Evolutionary conservation across 139 green algal genomes (phyloP).

Genomic region (Tetratostichococcus sp.): DNA sequence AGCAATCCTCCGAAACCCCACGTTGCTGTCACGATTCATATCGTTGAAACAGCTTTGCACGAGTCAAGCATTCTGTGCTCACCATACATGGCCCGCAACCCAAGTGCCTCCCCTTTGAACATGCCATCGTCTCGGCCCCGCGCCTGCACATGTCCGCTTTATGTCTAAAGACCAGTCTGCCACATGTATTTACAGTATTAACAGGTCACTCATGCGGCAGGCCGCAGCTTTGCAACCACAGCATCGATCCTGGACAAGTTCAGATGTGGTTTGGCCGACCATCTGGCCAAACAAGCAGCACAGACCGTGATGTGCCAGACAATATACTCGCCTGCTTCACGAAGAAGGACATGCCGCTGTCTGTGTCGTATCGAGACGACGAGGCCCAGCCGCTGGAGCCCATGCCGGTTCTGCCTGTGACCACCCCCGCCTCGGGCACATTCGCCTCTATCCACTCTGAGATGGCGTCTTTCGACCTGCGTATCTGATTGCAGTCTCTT

Average conservation of each 20-base stretch:
- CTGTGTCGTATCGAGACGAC: slow-evolving; percentile 48
- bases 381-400: slow-evolving; percentile 57
- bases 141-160: neutral
- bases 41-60: too few relatives aligned
- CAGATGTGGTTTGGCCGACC: too few relatives aligned
- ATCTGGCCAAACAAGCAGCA: too few relatives aligned
- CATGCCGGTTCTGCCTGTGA: slow-evolving; percentile 36
- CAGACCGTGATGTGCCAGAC: too few relatives aligned
- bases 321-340: slow-evolving; percentile 64
- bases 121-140: slow-evolving; percentile 48
- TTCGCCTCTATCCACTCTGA: slow-evolving; percentile 40
- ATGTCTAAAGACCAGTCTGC: too few relatives aligned
- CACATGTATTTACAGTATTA: too few relatives aligned
- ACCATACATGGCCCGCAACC: slow-evolving; percentile 82
- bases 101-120: slow-evolving; percentile 84
- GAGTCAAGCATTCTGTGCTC: too few relatives aligned
- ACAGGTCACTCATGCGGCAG: too few relatives aligned
- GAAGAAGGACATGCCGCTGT: slow-evolving; percentile 59
- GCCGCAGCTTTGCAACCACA: too few relatives aligned
- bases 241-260: neutral
- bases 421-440: slow-evolving; percentile 27
- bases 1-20: too few relatives aligned
- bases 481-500: neutral
- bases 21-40: too few relatives aligned
- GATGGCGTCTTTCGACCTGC: neutral